Evolutionary conservation across 139 green algal species (phyloP), one percentile per base, ranked within the genome.

Genomic region (Yamagishiella unicocca): DNA sequence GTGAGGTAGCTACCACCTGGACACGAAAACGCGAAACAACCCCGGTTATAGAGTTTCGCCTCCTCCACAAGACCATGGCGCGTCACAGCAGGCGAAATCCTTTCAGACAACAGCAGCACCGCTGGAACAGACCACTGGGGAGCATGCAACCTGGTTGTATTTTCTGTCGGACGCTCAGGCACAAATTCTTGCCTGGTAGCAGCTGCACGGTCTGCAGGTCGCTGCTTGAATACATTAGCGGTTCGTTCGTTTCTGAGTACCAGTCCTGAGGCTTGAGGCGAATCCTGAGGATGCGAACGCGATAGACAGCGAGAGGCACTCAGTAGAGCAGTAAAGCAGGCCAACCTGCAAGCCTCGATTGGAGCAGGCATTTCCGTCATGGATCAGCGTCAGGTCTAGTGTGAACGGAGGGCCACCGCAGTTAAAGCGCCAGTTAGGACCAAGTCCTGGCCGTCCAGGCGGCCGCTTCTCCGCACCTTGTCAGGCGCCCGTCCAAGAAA

Each of bases 161-260:
- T 27, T 67, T 24, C 14, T 33, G 58, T 67, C 58, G 58, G 50
- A 17, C 50, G 17, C 50, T 25, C 50, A 67, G 58, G 58, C 58
- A 33, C 58, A 9, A n/a, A 27, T 4, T 7, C 46, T 55, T 58
- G 43, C 74, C 74, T 82, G 21, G 50, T 12, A 82, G 31, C n/a
- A 68, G 8, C 35, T 82, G 74, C n/a, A 82, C 31, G 31, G 74
- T 31, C 45, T 82, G 74, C 4, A 82, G 50, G n/a, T 82, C 74
- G 33, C 17, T 68, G 50, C 74, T 31, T 50, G 46, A 5, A 31
- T 82, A 82, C 74, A 82, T 82, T 27, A 22, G 27, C 25, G 27
- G 24, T 43, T 80, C 42, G 72, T 80, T 62, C 40, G 72, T 80
- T 80, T 27, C 33, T 6, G n/a, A 80, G 72, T 2, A 55, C 14